phyloP scores from a whole-genome alignment of 768 basidiomycete species.

The Xerocomellus amylosporus region DNA sequence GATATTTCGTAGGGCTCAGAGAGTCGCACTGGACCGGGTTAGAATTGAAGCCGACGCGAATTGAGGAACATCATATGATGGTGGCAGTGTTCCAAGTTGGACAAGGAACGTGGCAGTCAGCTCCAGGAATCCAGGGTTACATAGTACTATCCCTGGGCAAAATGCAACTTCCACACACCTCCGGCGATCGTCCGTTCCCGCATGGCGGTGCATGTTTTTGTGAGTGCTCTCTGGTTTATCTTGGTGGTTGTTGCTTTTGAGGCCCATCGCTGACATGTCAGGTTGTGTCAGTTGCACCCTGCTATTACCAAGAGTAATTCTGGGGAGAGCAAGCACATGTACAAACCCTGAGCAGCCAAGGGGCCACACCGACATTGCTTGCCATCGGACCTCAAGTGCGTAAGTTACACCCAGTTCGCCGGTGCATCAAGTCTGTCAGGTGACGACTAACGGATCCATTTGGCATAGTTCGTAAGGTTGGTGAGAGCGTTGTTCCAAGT shows the following conservation, averaged over 20 bases:
- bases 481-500: background rate
- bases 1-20: too few relatives aligned
- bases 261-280: background rate
- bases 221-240: background rate
- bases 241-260: background rate
- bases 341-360: background rate
- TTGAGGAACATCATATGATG: too few relatives aligned
- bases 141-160: background rate
- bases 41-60: too few relatives aligned
- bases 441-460: background rate
- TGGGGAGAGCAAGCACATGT: background rate
- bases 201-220: background rate
- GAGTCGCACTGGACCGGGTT: too few relatives aligned
- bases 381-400: background rate
- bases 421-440: too few relatives aligned
- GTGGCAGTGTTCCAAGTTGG: too few relatives aligned
- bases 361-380: background rate
- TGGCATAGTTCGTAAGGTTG: background rate
- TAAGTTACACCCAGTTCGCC: background rate
- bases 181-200: background rate
- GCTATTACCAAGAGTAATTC: too few relatives aligned
- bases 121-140: too few relatives aligned
- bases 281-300: too few relatives aligned
- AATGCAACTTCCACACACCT: background rate
- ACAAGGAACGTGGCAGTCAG: too few relatives aligned